Percentiles rank a stretch among this genome's conserved stretches.
Conservation (phyloP, 805 yeast genomes). For the Kodamaea jinghongensis region DNA sequence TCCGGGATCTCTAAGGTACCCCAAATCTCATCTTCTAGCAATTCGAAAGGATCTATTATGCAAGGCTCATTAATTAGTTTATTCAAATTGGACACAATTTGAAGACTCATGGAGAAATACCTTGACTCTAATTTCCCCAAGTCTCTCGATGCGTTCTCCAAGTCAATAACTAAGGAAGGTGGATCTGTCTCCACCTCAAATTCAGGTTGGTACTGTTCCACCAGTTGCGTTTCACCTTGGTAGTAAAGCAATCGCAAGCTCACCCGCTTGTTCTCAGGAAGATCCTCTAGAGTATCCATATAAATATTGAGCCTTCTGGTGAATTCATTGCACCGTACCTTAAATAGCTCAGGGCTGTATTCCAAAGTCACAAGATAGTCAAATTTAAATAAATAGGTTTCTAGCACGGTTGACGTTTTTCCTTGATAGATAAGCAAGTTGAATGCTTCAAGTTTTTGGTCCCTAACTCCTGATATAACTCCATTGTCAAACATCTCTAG, state of each 20-base stretch:
- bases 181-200: not conserved
- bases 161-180: not conserved
- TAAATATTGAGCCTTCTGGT: not conserved
- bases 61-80: not conserved
- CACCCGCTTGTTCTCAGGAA: not conserved
- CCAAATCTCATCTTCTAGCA: not conserved
- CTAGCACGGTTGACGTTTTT: not conserved
- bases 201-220: not conserved
- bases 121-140: not conserved
- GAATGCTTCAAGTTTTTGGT: slow-evolving; percentile 4
- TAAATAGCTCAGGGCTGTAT: no score
- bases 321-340: not conserved
- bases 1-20: not conserved
- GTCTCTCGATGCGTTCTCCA: not conserved
- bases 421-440: not conserved
- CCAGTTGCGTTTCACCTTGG: not conserved
- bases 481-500: slow-evolving; percentile 56
- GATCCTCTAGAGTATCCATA: not conserved
- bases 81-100: not conserved
- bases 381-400: not conserved
- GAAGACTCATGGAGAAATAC: not conserved
- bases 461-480: slow-evolving; percentile 42
- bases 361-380: not conserved
- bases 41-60: not conserved
- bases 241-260: not conserved